Evolutionary conservation across 1,139 yeast genomes (phyloP), one percentile per base, ranked within the genome.

Genomic region (Blastobotrys arbuscula): DNA sequence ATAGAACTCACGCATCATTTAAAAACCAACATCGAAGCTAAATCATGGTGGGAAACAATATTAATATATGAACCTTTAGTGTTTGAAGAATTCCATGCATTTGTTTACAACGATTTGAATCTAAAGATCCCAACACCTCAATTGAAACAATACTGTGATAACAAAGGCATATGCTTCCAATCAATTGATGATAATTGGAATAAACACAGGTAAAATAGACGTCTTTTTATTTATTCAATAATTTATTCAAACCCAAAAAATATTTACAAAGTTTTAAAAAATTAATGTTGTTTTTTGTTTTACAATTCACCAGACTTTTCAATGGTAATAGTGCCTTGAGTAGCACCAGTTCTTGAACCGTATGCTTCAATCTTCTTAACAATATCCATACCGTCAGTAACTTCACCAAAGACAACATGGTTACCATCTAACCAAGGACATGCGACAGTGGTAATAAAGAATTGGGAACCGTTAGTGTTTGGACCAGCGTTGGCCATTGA

Each of bases 401-500:
- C 97, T 78, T 90, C 97, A 72, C 98, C 98, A 65, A 90, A 92
- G 59, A 92, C 98, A 73, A 89, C 97, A 84, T 92, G 98, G 78
- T 84, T 85, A 71, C 97, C 97, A 70, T 92, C 97, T 75, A 92
- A 83, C 97, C 97, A 90, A 61, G 96, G 86, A 72, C 86, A 77
- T 65, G 89, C 80, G 53, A 90, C 97, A 56, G 97, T 90, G 79
- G 98, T 92, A 75, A 92, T 81, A 82, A 92, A 92, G 79, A 92
- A 92, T 77, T 92, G 98, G 53, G 97, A 90, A 60, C 98, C 98
- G 78, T 92, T 92, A 82, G 97, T 90, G 90, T 90, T 88, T 74
- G 96, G 96, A 69, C 98, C 98, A 64, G 97, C 97, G 69, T 92
- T 92, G 72, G 98, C 98, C 98, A 92, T 92, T 64, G 96, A 87